Base-by-base conservation (phyloP, 768 basidiomycete species). In the Boletus coccyginus region DNA sequence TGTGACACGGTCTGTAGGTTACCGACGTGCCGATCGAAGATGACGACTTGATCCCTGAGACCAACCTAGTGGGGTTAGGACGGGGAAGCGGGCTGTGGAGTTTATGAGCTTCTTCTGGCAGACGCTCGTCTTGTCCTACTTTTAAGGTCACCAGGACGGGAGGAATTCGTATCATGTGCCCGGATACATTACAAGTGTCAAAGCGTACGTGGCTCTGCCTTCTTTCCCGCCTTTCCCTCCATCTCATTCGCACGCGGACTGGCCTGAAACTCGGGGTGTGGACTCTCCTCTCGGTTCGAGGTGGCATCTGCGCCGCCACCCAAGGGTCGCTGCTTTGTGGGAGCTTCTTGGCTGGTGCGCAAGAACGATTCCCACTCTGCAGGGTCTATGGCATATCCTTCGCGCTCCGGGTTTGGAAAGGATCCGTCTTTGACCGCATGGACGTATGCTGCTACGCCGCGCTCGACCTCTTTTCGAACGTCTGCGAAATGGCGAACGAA, bases 401-500 rank as follows among this genome's bases (percentile, higher is more conserved):
- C 94, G n/a, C 75, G 74, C 10, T 70, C 63, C 13, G 77, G 71
- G 49, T 81, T 75, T 0, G 96, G 96, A 73, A 97, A 99, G 12
- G 76, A 72, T 0, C 92, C 72, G n/a, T 79, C 78, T 60, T 82
- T 81, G 32, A 99, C 93, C 7, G 90, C 92, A 52, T 79, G 75
- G 2, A 84, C 78, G 64, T 90, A 99, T n/a, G 70, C 77, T 38
- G 77, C 75, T 7, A 96, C 81, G 5, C 89, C 96, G 5, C 71
- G 73, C 56, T 85, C 86, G 33, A 83, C 77, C 56, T 83, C 80
- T 5, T 80, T 80, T 51, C 78, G 77, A 31, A 92, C 75, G 62
- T 94, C 83, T 9, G 84, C 91, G 70, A 96, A 98, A 41, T 86
- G 81, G 44, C 94, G 78, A n/a, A 95, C 94, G 66, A 98, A 99